phyloP scores from a whole-genome alignment of 768 basidiomycete species.

The Russula olivacea region DNA sequence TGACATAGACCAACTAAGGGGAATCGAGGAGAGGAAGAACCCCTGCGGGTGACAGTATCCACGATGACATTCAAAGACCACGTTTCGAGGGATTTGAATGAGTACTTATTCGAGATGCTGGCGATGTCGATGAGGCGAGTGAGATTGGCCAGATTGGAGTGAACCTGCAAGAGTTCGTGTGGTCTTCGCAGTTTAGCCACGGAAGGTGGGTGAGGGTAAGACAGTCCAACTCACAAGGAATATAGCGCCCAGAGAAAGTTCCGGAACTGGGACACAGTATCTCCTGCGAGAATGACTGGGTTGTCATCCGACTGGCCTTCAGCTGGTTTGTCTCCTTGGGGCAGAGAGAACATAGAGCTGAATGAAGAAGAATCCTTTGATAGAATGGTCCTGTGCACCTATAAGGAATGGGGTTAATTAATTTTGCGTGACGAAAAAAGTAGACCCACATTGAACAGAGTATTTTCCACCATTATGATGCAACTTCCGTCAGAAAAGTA shows the following conservation, averaged over 20 bases:
- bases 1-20: constrained; percentile 31
- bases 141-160: constrained; percentile 46
- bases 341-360: constrained; percentile 58
- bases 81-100: constrained; percentile 65
- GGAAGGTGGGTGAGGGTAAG: not conserved
- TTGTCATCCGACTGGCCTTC: constrained; percentile 63
- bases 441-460: constrained; percentile 22
- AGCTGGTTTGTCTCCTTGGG: constrained; percentile 43
- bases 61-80: constrained; percentile 74
- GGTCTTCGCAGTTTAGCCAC: constrained; percentile 40
- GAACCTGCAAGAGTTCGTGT: constrained; percentile 48
- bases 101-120: constrained; percentile 64
- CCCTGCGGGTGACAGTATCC: constrained; percentile 55
- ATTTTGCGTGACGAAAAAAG: not conserved
- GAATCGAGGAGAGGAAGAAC: constrained; percentile 44
- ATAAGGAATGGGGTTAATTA: not conserved
- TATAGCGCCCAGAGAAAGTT: constrained; percentile 76
- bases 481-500: constrained; percentile 26
- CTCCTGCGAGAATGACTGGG: constrained; percentile 58
- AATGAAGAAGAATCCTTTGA: constrained; percentile 63
- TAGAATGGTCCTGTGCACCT: constrained; percentile 31
- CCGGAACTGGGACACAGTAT: constrained; percentile 59
- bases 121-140: constrained; percentile 55
- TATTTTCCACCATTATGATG: constrained; percentile 23
- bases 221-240: constrained; percentile 47